phyloP scores from a whole-genome alignment of 805 yeast species.

The Yarrowia deformans region DNA sequence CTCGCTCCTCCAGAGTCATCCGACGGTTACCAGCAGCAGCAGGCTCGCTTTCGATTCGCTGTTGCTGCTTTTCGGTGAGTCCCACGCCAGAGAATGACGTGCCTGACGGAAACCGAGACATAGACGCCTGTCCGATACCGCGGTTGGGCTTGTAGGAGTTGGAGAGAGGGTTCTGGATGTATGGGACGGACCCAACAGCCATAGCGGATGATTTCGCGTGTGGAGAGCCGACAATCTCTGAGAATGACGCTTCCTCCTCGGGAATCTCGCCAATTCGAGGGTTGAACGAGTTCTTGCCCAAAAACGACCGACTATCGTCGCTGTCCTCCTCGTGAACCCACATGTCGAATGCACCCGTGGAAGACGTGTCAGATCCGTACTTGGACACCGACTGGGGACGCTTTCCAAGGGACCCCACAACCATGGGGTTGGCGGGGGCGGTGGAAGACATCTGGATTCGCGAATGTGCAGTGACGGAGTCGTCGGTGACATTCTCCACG shows the following conservation, averaged over 20 bases:
- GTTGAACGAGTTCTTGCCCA: conserved; percentile 27
- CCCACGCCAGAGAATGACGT: conserved; percentile 36
- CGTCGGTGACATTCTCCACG: conserved; percentile 16
- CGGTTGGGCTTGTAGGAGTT: conserved; percentile 38
- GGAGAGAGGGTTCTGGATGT: conserved; percentile 34
- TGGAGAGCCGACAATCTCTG: conserved; percentile 30
- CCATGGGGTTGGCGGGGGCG: conserved; percentile 19
- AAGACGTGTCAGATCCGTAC: conserved; percentile 12
- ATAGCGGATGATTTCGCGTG: conserved; percentile 29
- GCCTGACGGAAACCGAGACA: conserved; percentile 16
- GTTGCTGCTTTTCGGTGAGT: conserved; percentile 33
- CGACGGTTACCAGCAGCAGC: conserved; percentile 13
- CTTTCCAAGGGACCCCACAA: conserved; percentile 24
- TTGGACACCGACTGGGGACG: conserved; percentile 10
- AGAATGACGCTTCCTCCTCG: conserved; percentile 20
- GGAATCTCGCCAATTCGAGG: conserved; percentile 29
- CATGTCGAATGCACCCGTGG: conserved; percentile 31
- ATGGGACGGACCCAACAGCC: conserved; percentile 28
- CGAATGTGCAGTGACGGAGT: conserved; percentile 22
- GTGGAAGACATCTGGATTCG: conserved; percentile 25
- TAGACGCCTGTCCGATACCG: background rate
- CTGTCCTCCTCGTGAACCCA: conserved; percentile 36
- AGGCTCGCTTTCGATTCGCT: conserved; percentile 32
- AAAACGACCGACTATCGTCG: conserved; percentile 15
- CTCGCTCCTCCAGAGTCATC: conserved; percentile 16